Evolutionary conservation across 1,284 basidiomycete species (phyloP).

Genomic region (Malassezia restricta): DNA sequence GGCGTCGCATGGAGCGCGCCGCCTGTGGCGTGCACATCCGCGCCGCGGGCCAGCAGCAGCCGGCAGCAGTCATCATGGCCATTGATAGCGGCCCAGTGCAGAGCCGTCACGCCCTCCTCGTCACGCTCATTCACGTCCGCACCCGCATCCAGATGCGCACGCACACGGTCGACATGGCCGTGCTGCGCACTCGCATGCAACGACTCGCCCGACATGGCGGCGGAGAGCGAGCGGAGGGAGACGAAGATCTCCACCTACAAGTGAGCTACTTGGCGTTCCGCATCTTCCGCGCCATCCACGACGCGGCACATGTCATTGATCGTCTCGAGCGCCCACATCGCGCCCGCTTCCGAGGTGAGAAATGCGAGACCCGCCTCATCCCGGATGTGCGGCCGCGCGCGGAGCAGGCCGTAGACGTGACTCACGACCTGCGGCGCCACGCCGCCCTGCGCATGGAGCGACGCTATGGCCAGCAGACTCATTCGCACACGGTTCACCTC

Average conservation of each 20-base stretch:
- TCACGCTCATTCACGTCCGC: slow-evolving; percentile 70
- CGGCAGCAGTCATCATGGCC: slow-evolving; percentile 53
- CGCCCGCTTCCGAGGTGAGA: slow-evolving; percentile 77
- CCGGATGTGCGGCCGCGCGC: slow-evolving; percentile 51
- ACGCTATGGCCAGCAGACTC: slow-evolving; percentile 78
- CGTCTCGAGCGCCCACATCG: slow-evolving; percentile 76
- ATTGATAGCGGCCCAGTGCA: slow-evolving; percentile 96
- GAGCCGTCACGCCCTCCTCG: slow-evolving; percentile 77
- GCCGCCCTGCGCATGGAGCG: slow-evolving; percentile 68
- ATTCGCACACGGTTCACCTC: slow-evolving; percentile 73
- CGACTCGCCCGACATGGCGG: not conserved
- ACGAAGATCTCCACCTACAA: not conserved
- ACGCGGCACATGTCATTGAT: slow-evolving; percentile 54
- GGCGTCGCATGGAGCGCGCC: slow-evolving; percentile 92
- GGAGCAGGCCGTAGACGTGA: slow-evolving; percentile 85
- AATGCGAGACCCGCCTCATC: slow-evolving; percentile 57
- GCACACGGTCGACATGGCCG: slow-evolving; percentile 63
- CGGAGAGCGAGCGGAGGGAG: not conserved
- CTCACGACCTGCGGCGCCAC: slow-evolving; percentile 82
- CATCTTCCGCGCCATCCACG: slow-evolving; percentile 28
- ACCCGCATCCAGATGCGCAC: slow-evolving; percentile 60
- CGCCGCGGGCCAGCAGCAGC: slow-evolving; percentile 70
- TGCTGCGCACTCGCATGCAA: slow-evolving; percentile 75
- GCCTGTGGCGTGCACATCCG: slow-evolving; percentile 82
- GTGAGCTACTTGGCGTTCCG: slow-evolving; percentile 3